These are phyloP conservation scores for Pseudoneurospora amorphoporcata DNA, from an alignment of 495 filamentous ascomycete genomes.

Conservation along the genomic window DNA sequence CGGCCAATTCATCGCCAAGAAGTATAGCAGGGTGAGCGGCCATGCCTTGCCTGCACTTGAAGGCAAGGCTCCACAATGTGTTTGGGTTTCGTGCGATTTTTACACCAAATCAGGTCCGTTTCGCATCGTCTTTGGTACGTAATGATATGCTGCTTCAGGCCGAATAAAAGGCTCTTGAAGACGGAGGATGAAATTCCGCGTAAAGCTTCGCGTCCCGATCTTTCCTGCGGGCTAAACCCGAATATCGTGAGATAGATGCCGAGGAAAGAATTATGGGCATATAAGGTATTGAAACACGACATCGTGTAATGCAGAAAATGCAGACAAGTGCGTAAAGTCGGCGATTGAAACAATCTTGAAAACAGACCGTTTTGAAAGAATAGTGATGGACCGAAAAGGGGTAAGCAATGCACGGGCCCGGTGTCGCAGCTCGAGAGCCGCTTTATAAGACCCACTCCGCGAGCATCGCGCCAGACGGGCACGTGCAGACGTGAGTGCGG, in stretches of 20 bases:
- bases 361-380: background rate
- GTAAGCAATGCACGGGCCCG: background rate
- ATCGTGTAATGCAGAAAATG: background rate
- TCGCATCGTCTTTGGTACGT: background rate
- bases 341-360: background rate
- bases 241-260: background rate
- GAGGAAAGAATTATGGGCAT: background rate
- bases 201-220: background rate
- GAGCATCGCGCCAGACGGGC: background rate
- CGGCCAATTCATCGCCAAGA: background rate
- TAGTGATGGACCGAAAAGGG: background rate
- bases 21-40: background rate
- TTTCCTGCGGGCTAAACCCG: background rate
- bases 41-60: background rate
- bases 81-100: background rate
- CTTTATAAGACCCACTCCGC: background rate
- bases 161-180: background rate
- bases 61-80: background rate
- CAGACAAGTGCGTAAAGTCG: background rate
- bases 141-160: background rate
- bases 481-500: conserved; percentile 5
- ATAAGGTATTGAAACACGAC: background rate
- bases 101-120: background rate
- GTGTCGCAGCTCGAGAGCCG: background rate
- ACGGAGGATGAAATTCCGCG: background rate